Evolutionary conservation across 805 yeast species (phyloP), one percentile per base, ranked within the genome.

Genomic region (Blastobotrys terrestris): DNA sequence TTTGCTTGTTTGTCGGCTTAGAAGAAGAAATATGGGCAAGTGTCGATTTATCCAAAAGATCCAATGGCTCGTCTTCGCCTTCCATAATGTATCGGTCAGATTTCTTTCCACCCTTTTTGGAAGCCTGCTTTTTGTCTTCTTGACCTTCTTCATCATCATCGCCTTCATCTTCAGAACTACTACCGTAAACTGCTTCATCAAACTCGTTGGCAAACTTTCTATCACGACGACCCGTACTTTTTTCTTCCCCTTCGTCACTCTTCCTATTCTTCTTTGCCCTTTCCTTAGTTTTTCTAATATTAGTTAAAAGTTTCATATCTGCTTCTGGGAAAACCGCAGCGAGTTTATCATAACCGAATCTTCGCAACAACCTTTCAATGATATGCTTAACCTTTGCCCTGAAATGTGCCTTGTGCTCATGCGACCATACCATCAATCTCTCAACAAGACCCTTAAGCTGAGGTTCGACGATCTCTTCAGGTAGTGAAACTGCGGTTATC

Each of bases 381-480:
- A 94, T 85, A 65, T 94, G 97, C 72, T 89, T 88, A 39, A 94
- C 92, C 69, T 88, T 92, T 13, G 91, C 80, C 67, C 88, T 90
- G 77, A 94, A 94, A 66, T 90, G 96, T 47, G 95, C 95, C 64
- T 89, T 88, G 70, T 92, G 97, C 67, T 91, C 97, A 67, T 89
- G 94, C 43, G 97, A 88, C 94, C 97, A 91, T 56, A 83, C 81
- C 79, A 94, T 75, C 63, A 94, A 77, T 61, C 87, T 85, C 21
- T 78, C 74, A 51, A 94, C 72, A 49, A 94, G 71, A 8, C 79
- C 83, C 35, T 97, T 95, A 52, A 94, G 77, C 60, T 84, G 83
- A 6, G 82, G 77, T 59, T 77, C 78, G 51, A 94, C 81, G 59
- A 83, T 64, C 19, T 87, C 95, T 55, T 79, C 85, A 13, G 98